Percentiles rank a stretch among this genome's conserved stretches.
These are phyloP conservation scores for Suillus brevipes DNA, from an alignment of 768 basidiomycete genomes.

Conservation along the genomic window DNA sequence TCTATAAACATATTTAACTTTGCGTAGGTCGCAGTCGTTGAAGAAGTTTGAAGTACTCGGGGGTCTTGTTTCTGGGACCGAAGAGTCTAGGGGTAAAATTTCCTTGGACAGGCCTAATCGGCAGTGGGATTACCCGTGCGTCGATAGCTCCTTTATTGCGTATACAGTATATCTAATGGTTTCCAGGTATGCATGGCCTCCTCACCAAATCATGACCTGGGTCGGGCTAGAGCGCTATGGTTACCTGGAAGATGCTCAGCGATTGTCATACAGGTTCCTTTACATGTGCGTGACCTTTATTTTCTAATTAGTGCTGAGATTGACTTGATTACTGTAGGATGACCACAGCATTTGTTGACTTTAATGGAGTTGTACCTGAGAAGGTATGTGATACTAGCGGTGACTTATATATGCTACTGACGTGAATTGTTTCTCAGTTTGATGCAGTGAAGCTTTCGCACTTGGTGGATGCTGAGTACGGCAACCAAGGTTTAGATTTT, in stretches of 20 bases:
- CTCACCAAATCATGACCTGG: conserved; percentile 99
- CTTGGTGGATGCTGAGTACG: conserved; percentile 95
- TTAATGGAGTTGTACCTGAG: conserved; percentile 97
- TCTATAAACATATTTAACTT: conserved; percentile 18
- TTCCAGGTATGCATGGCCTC: conserved; percentile 80
- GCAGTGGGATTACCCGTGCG: conserved; percentile 97
- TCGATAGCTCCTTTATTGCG: conserved; percentile 23
- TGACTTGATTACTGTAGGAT: conserved; percentile 52
- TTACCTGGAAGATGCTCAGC: conserved; percentile 88
- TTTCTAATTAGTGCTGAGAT: not conserved
- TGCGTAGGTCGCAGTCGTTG: conserved; percentile 71
- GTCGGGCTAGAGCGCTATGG: conserved; percentile 96
- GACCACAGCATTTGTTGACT: conserved; percentile 93
- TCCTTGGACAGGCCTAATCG: conserved; percentile 96
- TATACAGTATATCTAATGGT: conserved; percentile 11
- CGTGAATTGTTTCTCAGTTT: conserved; percentile 50
- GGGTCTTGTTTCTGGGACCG: conserved; percentile 93
- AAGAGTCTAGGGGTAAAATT: conserved; percentile 93
- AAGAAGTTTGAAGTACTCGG: conserved; percentile 97
- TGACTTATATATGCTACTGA: not conserved
- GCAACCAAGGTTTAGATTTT: conserved; percentile 96
- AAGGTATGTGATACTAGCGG: conserved; percentile 54
- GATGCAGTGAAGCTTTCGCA: conserved; percentile 96
- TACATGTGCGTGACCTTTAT: conserved; percentile 68
- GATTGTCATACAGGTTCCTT: conserved; percentile 94